phyloP scores from a whole-genome alignment of 164 flowering plant genomes.

The Berberis vulgaris region DNA sequence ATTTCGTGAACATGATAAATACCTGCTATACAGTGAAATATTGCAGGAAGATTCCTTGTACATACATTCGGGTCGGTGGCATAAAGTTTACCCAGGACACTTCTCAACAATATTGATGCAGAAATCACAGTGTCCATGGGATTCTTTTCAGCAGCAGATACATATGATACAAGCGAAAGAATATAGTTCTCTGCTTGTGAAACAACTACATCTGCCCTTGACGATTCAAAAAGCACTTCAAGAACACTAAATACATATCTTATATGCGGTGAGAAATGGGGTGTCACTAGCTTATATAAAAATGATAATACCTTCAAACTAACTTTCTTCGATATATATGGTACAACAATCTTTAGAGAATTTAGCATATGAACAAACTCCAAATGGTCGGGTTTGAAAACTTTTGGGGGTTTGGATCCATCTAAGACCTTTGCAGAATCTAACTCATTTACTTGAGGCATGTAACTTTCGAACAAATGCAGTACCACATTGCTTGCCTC shows the following conservation, averaged over 20 bases:
- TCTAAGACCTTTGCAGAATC: conserved; percentile 16
- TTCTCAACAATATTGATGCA: conserved; percentile 43
- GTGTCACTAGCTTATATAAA: conserved; percentile 28
- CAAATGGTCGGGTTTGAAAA: conserved; percentile 32
- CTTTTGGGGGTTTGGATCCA: conserved; percentile 28
- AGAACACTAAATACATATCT: conserved; percentile 42
- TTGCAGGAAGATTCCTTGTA: conserved; percentile 38
- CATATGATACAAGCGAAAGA: conserved; percentile 40
- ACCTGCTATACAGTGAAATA: conserved; percentile 56
- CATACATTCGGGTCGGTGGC: conserved; percentile 25
- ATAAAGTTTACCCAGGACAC: conserved; percentile 34
- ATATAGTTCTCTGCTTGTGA: conserved; percentile 36
- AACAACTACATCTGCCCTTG: conserved; percentile 22
- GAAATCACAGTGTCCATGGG: conserved; percentile 53
- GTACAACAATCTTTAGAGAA: conserved; percentile 38
- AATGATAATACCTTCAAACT: conserved; percentile 27
- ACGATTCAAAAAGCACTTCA: conserved; percentile 32
- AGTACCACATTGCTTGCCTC: conserved; percentile 51
- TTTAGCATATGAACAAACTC: conserved; percentile 65
- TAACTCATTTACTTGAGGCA: conserved; percentile 35
- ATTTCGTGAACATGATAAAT: not conserved
- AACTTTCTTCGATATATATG: conserved; percentile 41
- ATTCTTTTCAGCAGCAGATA: conserved; percentile 38
- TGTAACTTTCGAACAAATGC: conserved; percentile 30
- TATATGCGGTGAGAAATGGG: conserved; percentile 44